Base-by-base conservation (phyloP, 2,329 filamentous ascomycete species). In the Fusarium secorum region DNA sequence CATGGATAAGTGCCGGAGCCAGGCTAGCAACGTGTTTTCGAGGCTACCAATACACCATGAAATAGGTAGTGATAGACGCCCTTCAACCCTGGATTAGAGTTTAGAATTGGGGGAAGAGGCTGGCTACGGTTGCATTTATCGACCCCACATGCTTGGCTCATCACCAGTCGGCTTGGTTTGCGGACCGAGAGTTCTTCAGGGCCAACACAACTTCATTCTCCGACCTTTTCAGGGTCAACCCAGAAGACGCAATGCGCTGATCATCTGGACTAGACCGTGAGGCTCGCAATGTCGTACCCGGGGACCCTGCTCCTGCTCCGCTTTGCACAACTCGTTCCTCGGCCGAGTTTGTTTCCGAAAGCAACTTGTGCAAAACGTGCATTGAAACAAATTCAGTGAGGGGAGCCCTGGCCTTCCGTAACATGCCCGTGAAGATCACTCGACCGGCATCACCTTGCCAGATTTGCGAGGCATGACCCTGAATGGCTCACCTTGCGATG, bases 391-490 rank as follows among this genome's bases (percentile, higher is more conserved):
- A 65, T 57, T 55, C 26, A 42, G 49, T 61, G 52, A 71, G 55
- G 68, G 44, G 51, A 41, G 51, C 59, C 57, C 54, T 69, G n/a
- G 36, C 22, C 33, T 22, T 61, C 28, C 39, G n/a, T 39, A 54
- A 41, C 42, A 72, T 66, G 52, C 56, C 54, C 65, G 69, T 26
- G 62, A 60, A 70, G 64, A 71, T 71, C 69, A 59, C 59, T 33
- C 54, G 26, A 46, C 69, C 48, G n/a, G 69, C 52, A 62, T 30
- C 44, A 66, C 42, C 69, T 56, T 60, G 58, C 41, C 66, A 67
- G 68, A 72, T 71, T 72, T 55, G 69, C 60, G 69, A 72, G 57
- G 60, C 32, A 55, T 63, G 55, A 58, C 61, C 64, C 60, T 53
- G 60, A 49, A 46, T 46, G 35, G 51, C 36, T 66, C 57, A 63